These are phyloP conservation scores for Acorus calamus DNA, from an alignment of 106 monocot species.

Conservation along the genomic window DNA sequence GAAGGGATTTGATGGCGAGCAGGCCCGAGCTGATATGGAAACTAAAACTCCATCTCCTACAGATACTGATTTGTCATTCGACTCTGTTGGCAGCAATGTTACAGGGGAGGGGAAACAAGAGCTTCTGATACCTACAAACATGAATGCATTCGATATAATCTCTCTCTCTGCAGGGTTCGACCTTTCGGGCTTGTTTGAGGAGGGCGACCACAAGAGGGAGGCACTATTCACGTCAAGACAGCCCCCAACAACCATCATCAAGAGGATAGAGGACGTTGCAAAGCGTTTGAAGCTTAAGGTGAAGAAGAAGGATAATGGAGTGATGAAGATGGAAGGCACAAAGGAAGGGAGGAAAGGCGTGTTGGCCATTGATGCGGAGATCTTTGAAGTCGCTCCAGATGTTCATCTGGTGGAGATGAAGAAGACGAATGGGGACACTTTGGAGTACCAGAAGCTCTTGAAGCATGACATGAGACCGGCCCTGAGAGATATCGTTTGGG, in stretches of 20 bases:
- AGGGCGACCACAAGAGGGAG: conserved; percentile 22
- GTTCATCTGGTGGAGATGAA: conserved; percentile 33
- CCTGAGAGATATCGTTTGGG: conserved; percentile 27
- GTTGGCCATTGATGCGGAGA: conserved; percentile 38
- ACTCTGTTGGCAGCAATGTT: not conserved
- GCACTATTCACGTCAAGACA: conserved; percentile 30
- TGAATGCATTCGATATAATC: conserved; percentile 90
- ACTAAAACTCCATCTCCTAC: not conserved
- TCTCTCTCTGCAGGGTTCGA: conserved; percentile 68
- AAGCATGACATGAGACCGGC: conserved; percentile 38
- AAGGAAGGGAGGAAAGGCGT: conserved; percentile 45
- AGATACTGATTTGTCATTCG: not conserved
- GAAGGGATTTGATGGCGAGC: conserved; percentile 21
- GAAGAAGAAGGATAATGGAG: conserved; percentile 50
- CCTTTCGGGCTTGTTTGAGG: conserved; percentile 59
- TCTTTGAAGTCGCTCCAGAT: conserved; percentile 18
- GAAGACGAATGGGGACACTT: conserved; percentile 26
- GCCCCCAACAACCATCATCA: conserved; percentile 27
- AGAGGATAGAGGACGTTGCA: conserved; percentile 41
- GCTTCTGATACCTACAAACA: conserved; percentile 9
- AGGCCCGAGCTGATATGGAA: conserved; percentile 3
- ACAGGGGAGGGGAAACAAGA: conserved; percentile 14
- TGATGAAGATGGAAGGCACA: conserved; percentile 39
- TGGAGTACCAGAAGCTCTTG: conserved; percentile 35
- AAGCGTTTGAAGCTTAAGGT: conserved; percentile 31